Evolutionary conservation across 2,329 filamentous ascomycete genomes (phyloP).

Genomic region (Shiraia sp.): DNA sequence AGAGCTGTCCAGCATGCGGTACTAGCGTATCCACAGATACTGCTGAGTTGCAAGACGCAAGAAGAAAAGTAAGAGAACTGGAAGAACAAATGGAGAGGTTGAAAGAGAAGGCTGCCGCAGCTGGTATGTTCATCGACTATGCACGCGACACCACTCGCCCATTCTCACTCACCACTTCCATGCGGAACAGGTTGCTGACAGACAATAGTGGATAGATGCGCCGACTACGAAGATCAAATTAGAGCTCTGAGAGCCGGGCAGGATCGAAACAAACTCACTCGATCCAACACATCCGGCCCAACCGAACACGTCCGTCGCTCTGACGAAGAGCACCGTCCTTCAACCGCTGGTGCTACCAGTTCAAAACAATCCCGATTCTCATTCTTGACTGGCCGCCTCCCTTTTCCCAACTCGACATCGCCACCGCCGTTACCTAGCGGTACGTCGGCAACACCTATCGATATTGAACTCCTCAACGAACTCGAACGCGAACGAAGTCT

Average conservation of each 20-base stretch:
- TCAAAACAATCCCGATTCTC: constrained; percentile 47
- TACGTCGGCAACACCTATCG: constrained; percentile 22
- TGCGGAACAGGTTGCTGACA: constrained; percentile 5
- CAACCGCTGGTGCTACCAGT: constrained; percentile 30
- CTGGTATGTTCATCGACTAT: constrained; percentile 48
- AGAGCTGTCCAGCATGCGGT: constrained; percentile 41
- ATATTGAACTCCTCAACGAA: constrained; percentile 61
- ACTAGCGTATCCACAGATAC: constrained; percentile 17
- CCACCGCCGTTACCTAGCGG: constrained; percentile 38
- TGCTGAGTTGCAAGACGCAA: constrained; percentile 21
- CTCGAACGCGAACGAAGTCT: constrained; percentile 69
- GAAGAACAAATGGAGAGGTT: constrained; percentile 71
- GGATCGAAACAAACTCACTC: constrained; percentile 14
- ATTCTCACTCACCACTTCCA: constrained; percentile 10
- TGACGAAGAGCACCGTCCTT: constrained; percentile 33
- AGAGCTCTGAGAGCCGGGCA: constrained; percentile 51
- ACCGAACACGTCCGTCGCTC: constrained; percentile 22
- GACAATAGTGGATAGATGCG: constrained; percentile 58
- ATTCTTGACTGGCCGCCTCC: constrained; percentile 48
- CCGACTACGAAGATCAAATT: constrained; percentile 81
- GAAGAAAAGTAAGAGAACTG: constrained; percentile 56
- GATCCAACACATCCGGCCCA: constrained; percentile 27
- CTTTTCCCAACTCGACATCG: constrained; percentile 33
- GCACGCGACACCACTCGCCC: background rate
- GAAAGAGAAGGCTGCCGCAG: constrained; percentile 70